Evolutionary conservation across 495 filamentous ascomycete species (phyloP), one percentile per base, ranked within the genome.

Genomic region (Chaetomium tenue): DNA sequence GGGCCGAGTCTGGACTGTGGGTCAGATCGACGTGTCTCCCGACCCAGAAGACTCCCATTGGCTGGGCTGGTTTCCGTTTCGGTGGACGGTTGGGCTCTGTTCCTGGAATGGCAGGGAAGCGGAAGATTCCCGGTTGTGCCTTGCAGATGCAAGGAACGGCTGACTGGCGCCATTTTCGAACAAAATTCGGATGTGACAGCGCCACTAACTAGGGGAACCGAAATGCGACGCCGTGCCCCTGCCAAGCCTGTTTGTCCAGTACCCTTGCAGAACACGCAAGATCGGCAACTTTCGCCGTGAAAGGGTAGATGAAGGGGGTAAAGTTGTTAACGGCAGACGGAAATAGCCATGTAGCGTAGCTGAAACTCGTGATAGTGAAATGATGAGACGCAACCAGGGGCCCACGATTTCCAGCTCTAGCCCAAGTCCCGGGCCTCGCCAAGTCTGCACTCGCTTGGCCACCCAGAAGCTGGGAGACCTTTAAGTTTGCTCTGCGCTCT

Each of bases 91-190:
- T 70, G 68, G 65, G 39, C 58, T 58, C 63, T 57, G 58, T 54
- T 59, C 67, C 52, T 54, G 67, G 39, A 61, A 57, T 47, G 57
- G 37, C 60, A 63, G 60, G 60, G 58, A 25, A 33, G n/a, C 60
- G 60, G 63, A 23, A 57, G 44, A 37, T 57, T 54, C 63, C 63
- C 59, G 55, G 54, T 46, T 39, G 65, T 70, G 58, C 68, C 68
- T 67, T 70, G 68, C 68, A 70, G 65, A 46, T 70, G 68, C 68
- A 70, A 66, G 68, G 68, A 67, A 66, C 68, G 63, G 23, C 33
- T 44, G 44, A 44, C 54, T 56, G 65, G 65, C 60, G 60, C 61
- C 61, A 61, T 60, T 63, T 64, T 60, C 20, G 50, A 25, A 22
- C 57, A 63, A 59, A 56, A 61, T 33, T 60, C 50, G 53, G 53